phyloP scores from a whole-genome alignment of 2,329 filamentous ascomycete genomes.

The Colletotrichum tropicale region DNA sequence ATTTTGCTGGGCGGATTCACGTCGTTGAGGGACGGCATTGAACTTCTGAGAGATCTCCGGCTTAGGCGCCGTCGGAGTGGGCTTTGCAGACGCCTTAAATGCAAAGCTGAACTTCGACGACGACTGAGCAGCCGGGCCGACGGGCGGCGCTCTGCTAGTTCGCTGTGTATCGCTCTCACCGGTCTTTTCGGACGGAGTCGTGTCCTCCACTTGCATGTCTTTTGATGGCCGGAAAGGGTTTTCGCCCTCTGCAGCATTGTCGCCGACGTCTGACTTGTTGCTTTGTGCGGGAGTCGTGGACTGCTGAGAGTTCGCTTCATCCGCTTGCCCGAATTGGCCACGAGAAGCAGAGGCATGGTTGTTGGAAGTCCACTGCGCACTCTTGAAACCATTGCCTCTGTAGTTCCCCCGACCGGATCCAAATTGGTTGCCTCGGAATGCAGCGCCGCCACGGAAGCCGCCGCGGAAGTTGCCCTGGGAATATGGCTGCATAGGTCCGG shows the following conservation, averaged over 20 bases:
- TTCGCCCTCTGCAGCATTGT: conserved; percentile 55
- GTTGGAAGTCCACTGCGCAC: conserved; percentile 69
- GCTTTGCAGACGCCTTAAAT: conserved; percentile 77
- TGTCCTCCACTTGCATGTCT: conserved; percentile 69
- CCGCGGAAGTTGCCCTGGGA: conserved; percentile 51
- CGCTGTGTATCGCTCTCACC: conserved; percentile 56
- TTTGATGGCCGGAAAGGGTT: conserved; percentile 68
- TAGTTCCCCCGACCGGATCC: conserved; percentile 52
- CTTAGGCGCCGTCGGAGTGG: conserved; percentile 61
- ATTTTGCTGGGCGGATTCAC: conserved; percentile 40
- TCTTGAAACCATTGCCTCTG: conserved; percentile 69
- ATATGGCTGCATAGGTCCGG: conserved; percentile 61
- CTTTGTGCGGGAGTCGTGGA: conserved; percentile 19
- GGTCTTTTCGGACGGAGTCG: conserved; percentile 42
- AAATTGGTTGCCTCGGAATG: conserved; percentile 66
- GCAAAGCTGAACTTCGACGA: conserved; percentile 88
- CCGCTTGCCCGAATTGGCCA: conserved; percentile 27
- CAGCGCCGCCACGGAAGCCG: conserved; percentile 52
- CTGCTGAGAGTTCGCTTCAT: conserved; percentile 33
- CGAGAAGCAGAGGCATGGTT: conserved; percentile 46
- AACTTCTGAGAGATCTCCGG: conserved; percentile 72
- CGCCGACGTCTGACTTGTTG: conserved; percentile 32
- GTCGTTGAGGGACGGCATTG: conserved; percentile 64
- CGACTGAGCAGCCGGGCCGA: conserved; percentile 56
- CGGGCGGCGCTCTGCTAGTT: conserved; percentile 57